phyloP scores from a whole-genome alignment of 2,329 filamentous ascomycete species.

The Exophiala aquamarina region DNA sequence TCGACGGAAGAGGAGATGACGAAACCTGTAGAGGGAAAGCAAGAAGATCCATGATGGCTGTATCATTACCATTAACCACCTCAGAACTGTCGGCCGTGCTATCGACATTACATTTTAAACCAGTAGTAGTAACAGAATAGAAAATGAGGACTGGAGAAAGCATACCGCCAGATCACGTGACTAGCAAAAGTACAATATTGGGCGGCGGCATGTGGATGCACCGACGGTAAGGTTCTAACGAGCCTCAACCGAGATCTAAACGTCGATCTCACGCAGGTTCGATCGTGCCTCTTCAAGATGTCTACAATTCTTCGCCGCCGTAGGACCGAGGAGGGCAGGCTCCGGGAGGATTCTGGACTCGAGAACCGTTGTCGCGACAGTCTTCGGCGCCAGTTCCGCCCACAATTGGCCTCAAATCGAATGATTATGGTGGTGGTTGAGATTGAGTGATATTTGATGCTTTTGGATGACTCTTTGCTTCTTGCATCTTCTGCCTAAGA shows the following conservation, averaged over 20 bases:
- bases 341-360: constrained; percentile 1
- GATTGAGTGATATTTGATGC: constrained; percentile 19
- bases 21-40: constrained; percentile 18
- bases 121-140: no score
- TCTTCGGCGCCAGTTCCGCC: constrained; percentile 13
- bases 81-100: no score
- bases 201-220: constrained; percentile 4
- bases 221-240: constrained; percentile 24
- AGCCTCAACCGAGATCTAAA: constrained; percentile 27
- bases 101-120: no score
- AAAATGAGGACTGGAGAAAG: no score
- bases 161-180: no score
- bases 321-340: neutral
- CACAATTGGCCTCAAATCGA: neutral
- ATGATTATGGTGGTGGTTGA: constrained; percentile 7
- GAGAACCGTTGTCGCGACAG: constrained; percentile 15
- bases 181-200: constrained; percentile 24
- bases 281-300: constrained; percentile 9
- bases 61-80: no score
- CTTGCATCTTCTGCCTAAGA: constrained; percentile 13
- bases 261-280: constrained; percentile 23
- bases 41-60: neutral
- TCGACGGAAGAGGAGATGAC: constrained; percentile 45
- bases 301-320: constrained; percentile 19
- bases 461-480: constrained; percentile 19